Percentiles rank a stretch among this genome's conserved stretches.
These are phyloP conservation scores for Sugiyamaella sp. DNA, from an alignment of 1,139 yeast species.

Conservation along the genomic window DNA sequence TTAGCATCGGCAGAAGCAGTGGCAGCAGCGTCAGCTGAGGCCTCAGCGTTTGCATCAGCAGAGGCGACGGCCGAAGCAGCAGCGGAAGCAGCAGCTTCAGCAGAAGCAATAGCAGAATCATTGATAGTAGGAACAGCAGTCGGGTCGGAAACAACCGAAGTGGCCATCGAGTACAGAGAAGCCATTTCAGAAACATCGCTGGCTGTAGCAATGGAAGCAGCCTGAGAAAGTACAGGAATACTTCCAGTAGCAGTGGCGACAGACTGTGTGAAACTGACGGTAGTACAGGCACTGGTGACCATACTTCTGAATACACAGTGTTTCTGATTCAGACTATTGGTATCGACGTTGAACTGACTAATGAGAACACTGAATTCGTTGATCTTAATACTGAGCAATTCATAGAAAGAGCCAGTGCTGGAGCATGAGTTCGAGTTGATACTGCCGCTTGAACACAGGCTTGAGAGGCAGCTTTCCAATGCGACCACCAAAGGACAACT, in stretches of 20 bases:
- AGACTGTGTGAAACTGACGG: conserved; percentile 5
- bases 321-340: background rate
- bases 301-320: conserved; percentile 4
- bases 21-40: background rate
- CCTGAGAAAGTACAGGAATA: conserved; percentile 8
- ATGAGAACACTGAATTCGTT: conserved; percentile 9
- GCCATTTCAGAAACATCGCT: conserved; percentile 4
- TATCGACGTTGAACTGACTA: conserved; percentile 10
- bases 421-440: background rate
- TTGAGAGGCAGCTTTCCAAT: background rate
- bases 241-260: conserved; percentile 9
- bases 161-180: conserved; percentile 3
- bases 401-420: background rate
- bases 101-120: background rate
- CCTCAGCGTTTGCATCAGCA: background rate
- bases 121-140: conserved; percentile 12
- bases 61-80: background rate
- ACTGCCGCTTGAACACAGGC: background rate
- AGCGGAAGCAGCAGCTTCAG: background rate
- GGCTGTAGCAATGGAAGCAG: conserved; percentile 13
- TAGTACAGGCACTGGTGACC: conserved; percentile 5
- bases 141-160: conserved; percentile 16
- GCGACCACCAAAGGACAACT: conserved; percentile 8
- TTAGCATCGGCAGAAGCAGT: background rate
- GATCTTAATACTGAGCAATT: conserved; percentile 11